These are phyloP conservation scores for Hypoxylon sp. DNA, from an alignment of 2,329 filamentous ascomycete genomes.

Conservation along the genomic window DNA sequence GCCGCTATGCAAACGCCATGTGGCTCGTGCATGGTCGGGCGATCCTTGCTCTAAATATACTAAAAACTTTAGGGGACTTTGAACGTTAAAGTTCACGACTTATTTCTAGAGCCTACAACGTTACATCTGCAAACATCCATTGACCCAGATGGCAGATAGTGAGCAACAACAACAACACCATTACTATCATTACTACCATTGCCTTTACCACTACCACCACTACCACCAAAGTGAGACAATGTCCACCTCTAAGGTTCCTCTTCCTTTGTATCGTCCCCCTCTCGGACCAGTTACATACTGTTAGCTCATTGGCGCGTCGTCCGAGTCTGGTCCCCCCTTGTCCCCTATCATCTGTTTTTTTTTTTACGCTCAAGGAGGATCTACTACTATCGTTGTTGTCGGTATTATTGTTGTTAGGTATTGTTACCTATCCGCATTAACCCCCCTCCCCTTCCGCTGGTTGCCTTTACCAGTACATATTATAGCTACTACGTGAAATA, in stretches of 20 bases:
- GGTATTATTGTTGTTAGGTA: conserved; percentile 30
- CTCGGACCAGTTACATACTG: conserved; percentile 2
- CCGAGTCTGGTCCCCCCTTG: conserved; percentile 15
- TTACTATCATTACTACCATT: conserved; percentile 3
- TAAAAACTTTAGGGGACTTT: conserved; percentile 43
- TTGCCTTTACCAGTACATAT: conserved; percentile 13
- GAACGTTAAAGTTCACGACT: conserved; percentile 50
- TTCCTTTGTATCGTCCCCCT: conserved; percentile 23
- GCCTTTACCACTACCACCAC: background rate
- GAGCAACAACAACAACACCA: conserved; percentile 23
- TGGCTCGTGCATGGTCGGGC: conserved; percentile 47
- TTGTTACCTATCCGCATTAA: conserved; percentile 32
- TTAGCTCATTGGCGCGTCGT: conserved; percentile 27
- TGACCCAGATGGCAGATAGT: conserved; percentile 39
- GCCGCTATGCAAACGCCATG: conserved; percentile 44
- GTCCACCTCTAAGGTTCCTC: conserved; percentile 32
- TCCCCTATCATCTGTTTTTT: conserved; percentile 8
- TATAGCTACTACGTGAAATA: conserved; percentile 40
- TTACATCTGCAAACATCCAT: conserved; percentile 42
- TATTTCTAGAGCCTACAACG: conserved; percentile 46
- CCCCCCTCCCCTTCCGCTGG: conserved; percentile 15
- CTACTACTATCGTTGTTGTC: conserved; percentile 31
- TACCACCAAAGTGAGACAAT: conserved; percentile 45
- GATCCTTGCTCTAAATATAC: conserved; percentile 49
- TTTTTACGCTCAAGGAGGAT: conserved; percentile 17